A percentile compares a stretch with the other conserved stretches of the same genome.
phyloP scores from a whole-genome alignment of 2,329 filamentous ascomycete genomes.

The Didymella pomorum region DNA sequence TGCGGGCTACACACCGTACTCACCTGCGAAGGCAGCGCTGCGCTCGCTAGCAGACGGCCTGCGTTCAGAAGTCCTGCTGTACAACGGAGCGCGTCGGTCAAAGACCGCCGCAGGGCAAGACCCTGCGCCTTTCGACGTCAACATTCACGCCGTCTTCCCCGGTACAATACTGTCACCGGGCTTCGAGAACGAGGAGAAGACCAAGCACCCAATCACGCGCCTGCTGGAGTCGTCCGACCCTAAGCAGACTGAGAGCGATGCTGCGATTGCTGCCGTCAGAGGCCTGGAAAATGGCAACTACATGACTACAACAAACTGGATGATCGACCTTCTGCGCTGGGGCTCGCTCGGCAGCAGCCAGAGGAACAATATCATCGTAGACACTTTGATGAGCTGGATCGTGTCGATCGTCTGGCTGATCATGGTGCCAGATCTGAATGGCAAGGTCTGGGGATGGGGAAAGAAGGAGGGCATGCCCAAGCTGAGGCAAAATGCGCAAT shows the following conservation, averaged over 20 bases:
- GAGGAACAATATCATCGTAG: slow-evolving; percentile 61
- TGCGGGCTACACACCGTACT: slow-evolving; percentile 84
- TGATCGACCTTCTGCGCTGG: slow-evolving; percentile 77
- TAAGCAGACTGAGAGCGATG: slow-evolving; percentile 77
- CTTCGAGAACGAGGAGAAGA: slow-evolving; percentile 74
- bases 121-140: slow-evolving; percentile 69
- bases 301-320: slow-evolving; percentile 75
- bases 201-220: slow-evolving; percentile 82
- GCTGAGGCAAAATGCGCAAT: slow-evolving; percentile 39
- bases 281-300: slow-evolving; percentile 84
- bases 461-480: slow-evolving; percentile 60
- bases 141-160: slow-evolving; percentile 83
- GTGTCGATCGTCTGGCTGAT: slow-evolving; percentile 64
- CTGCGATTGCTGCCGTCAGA: slow-evolving; percentile 73
- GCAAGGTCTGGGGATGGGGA: slow-evolving; percentile 65
- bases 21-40: slow-evolving; percentile 84
- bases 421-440: slow-evolving; percentile 64
- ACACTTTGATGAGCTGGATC: slow-evolving; percentile 64
- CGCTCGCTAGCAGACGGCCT: slow-evolving; percentile 83
- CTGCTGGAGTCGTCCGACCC: slow-evolving; percentile 84
- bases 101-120: slow-evolving; percentile 38
- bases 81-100: slow-evolving; percentile 70
- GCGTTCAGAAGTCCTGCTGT: slow-evolving; percentile 83
- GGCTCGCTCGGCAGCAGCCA: slow-evolving; percentile 61
- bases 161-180: slow-evolving; percentile 83